phyloP scores from a whole-genome alignment of 148 eudicot species.

The Talinum fruticosum region DNA sequence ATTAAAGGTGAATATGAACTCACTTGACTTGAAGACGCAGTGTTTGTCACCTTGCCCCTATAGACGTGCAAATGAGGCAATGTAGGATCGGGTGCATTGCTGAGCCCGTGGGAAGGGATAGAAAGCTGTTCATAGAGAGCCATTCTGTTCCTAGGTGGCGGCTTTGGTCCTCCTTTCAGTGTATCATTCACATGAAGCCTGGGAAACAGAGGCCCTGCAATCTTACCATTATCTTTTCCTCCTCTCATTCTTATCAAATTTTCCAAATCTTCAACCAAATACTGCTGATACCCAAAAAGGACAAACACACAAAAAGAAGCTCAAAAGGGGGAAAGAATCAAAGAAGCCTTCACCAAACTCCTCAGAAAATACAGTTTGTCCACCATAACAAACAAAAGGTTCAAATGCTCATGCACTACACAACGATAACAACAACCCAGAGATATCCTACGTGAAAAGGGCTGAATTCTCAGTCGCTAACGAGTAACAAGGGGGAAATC shows the following conservation, averaged over 20 bases:
- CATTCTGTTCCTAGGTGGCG: neutral
- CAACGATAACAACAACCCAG: too few species aligned
- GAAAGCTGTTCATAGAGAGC: neutral
- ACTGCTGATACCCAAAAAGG: neutral
- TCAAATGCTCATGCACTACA: neutral
- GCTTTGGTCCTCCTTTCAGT: neutral
- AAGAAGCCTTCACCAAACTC: too few species aligned
- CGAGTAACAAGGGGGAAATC: too few species aligned
- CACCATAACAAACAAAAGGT: neutral
- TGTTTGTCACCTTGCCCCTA: slow-evolving; percentile 22
- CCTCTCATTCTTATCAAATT: neutral
- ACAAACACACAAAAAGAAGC: too few species aligned
- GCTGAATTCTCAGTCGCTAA: too few species aligned
- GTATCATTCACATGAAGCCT: neutral
- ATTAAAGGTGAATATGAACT: neutral
- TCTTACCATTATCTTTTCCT: neutral
- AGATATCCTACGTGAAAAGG: too few species aligned
- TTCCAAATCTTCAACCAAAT: neutral
- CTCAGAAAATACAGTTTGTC: neutral
- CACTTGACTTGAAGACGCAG: neutral
- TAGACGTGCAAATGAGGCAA: slow-evolving; percentile 33
- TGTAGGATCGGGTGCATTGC: neutral
- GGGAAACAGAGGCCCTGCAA: neutral
- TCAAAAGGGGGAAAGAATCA: neutral
- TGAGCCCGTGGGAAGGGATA: neutral